Percentiles rank a stretch among this genome's conserved stretches.
These are phyloP conservation scores for Cordyceps militaris DNA, from an alignment of 2,329 filamentous ascomycete species.

Conservation along the genomic window DNA sequence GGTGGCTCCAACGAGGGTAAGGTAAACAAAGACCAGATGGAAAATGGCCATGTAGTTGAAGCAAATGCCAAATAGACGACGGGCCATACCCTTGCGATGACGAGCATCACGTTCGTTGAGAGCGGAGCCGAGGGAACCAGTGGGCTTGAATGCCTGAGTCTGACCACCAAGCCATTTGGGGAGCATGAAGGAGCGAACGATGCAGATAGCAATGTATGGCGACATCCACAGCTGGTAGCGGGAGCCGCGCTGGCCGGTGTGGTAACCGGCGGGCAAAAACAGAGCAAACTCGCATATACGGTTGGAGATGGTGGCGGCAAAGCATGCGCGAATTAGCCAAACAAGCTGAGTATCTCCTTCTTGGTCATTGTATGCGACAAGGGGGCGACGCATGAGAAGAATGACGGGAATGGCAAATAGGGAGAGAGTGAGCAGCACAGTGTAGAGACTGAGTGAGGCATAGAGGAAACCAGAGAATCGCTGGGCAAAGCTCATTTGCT, in stretches of 20 bases:
- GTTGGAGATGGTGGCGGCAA: constrained; percentile 42
- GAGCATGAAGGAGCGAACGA: constrained; percentile 50
- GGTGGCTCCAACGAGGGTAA: constrained; percentile 43
- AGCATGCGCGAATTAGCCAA: constrained; percentile 51
- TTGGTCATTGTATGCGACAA: constrained; percentile 46
- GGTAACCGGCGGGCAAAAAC: constrained; percentile 53
- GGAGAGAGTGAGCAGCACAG: constrained; percentile 45
- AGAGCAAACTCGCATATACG: constrained; percentile 51
- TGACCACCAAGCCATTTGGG: constrained; percentile 54
- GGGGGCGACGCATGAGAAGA: constrained; percentile 46
- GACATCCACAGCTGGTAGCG: constrained; percentile 57
- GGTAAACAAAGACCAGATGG: constrained; percentile 48
- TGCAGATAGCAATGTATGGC: constrained; percentile 51
- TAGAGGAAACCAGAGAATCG: constrained; percentile 54
- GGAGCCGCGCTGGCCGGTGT: constrained; percentile 49
- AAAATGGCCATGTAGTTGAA: constrained; percentile 49
- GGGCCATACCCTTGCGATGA: constrained; percentile 43
- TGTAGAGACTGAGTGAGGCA: constrained; percentile 48
- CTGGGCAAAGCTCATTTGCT: constrained; percentile 47
- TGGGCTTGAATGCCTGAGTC: constrained; percentile 52
- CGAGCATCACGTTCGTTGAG: constrained; percentile 52
- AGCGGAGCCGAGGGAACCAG: constrained; percentile 48
- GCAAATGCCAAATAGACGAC: constrained; percentile 46
- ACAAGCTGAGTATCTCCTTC: constrained; percentile 41
- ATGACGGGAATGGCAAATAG: constrained; percentile 54